These are phyloP conservation scores for Earliella scabrosa DNA, from an alignment of 1,284 basidiomycete species.

Conservation along the genomic window DNA sequence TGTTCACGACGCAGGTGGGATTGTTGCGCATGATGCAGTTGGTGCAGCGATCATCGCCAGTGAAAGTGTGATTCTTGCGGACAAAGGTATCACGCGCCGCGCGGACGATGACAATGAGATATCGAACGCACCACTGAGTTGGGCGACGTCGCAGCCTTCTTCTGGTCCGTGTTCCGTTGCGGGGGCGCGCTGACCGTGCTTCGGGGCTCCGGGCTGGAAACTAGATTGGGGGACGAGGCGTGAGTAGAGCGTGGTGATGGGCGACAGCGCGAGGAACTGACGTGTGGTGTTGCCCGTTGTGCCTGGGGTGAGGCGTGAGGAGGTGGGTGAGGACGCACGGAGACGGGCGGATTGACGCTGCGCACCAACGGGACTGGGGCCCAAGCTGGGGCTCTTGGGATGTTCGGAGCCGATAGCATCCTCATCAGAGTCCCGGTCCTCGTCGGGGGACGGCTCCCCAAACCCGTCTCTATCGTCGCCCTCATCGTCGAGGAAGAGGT, in stretches of 20 bases:
- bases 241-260: slow-evolving; percentile 20
- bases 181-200: slow-evolving; percentile 25
- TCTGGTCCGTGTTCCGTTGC: slow-evolving; percentile 17
- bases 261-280: slow-evolving; percentile 16
- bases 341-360: slow-evolving; percentile 17
- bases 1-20: slow-evolving; percentile 23
- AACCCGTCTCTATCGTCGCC: slow-evolving; percentile 23
- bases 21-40: slow-evolving; percentile 25
- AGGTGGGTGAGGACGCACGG: slow-evolving; percentile 18
- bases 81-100: neutral
- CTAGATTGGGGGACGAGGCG: slow-evolving; percentile 7
- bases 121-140: slow-evolving; percentile 21
- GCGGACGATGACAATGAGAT: neutral
- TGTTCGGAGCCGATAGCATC: slow-evolving; percentile 27
- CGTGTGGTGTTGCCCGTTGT: slow-evolving; percentile 24
- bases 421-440: slow-evolving; percentile 24
- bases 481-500: slow-evolving; percentile 22
- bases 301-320: slow-evolving; percentile 14
- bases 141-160: slow-evolving; percentile 16
- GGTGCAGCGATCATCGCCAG: slow-evolving; percentile 24
- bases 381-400: slow-evolving; percentile 24
- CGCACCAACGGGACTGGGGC: slow-evolving; percentile 22
- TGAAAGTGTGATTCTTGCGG: slow-evolving; percentile 18
- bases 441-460: slow-evolving; percentile 23
- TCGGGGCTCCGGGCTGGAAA: slow-evolving; percentile 24